These are phyloP conservation scores for Lentinus brumalis DNA, from an alignment of 768 basidiomycete species.

Conservation along the genomic window DNA sequence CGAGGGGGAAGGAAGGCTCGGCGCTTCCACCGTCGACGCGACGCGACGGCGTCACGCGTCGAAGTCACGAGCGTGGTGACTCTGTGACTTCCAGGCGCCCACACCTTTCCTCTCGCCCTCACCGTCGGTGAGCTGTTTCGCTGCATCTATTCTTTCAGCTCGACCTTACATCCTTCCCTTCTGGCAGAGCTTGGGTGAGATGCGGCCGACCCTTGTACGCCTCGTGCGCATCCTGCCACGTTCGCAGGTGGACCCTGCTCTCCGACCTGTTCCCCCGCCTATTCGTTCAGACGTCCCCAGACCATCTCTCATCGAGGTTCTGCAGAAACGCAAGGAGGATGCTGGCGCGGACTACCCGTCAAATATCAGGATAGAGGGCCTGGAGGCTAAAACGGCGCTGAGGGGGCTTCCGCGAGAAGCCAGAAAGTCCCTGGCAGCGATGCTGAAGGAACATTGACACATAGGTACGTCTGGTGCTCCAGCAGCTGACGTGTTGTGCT, in stretches of 20 bases:
- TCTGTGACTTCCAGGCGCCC: not conserved
- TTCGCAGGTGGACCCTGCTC: conserved; percentile 29
- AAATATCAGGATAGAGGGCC: conserved; percentile 54
- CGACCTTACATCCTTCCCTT: not conserved
- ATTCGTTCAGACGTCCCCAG: conserved; percentile 28
- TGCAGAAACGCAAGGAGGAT: conserved; percentile 42
- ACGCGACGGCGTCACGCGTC: not conserved
- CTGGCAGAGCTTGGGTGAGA: conserved; percentile 12
- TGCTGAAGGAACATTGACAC: conserved; percentile 34
- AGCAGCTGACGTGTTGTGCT: not conserved
- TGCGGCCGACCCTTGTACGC: conserved; percentile 35
- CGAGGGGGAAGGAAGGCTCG: not conserved
- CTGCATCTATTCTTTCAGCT: not conserved
- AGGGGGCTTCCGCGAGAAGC: conserved; percentile 41
- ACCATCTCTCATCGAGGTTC: conserved; percentile 42
- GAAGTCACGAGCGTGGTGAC: not conserved
- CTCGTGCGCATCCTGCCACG: conserved; percentile 44
- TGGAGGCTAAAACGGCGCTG: conserved; percentile 41
- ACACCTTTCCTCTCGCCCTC: not conserved
- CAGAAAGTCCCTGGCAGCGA: conserved; percentile 40
- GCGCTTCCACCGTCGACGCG: not conserved
- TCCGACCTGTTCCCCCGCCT: conserved; percentile 22
- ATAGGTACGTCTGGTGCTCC: not conserved
- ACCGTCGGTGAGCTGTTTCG: conserved; percentile 1
- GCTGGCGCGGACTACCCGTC: conserved; percentile 45